Evolutionary conservation across 75 land plant genomes (phyloP), one percentile per base, ranked within the genome.

Genomic region (Sequoiadendron giganteum): DNA sequence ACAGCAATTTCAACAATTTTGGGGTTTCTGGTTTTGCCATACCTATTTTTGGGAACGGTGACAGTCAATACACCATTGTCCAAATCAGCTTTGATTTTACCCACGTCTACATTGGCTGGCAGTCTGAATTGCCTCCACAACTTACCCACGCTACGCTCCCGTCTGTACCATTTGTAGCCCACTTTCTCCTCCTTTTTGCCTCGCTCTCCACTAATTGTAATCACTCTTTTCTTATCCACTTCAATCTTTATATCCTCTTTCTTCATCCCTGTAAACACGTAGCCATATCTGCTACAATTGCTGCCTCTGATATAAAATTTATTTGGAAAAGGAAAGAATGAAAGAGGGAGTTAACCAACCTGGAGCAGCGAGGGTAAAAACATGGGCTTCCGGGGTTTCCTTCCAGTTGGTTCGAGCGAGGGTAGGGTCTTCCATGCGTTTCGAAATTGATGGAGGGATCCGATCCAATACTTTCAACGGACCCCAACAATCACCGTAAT

Each of bases 381-480:
- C 28, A 81, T 94, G 95, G 48, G 91, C 88, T 14, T 76, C 8
- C 1, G 93, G 76, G 15, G 94, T 93, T 86, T 94, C 95, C 54
- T 89, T 90, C 95, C 95, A 94, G 88, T 94, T 93, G 18, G 88
- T 91, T 2, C 90, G 34, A 0, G 91, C 92, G 58, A 86, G 84
- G 73, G 92, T 68, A 11, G 88, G 42, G 34, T 55, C 61, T 6
- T 85, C 87, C 13, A 34, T 21, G 18, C 73, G 83, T 81, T 65
- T 86, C 65, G 90, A 86, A 75, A 90, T 77, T 40, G 88, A 43
- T 36, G 77, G 49, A 1, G 90, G 92, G 54, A 82, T 40, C 30
- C 88, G 89, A 21, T 92, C 91, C 42, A 92, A 82, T 61, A 90
- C 85, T 14, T 82, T 86, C 85, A 92, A 92, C 15, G 93, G 93